Evolutionary conservation across 2,329 filamentous ascomycete species (phyloP).

Genomic region (Calonectria pseudoturangicola): DNA sequence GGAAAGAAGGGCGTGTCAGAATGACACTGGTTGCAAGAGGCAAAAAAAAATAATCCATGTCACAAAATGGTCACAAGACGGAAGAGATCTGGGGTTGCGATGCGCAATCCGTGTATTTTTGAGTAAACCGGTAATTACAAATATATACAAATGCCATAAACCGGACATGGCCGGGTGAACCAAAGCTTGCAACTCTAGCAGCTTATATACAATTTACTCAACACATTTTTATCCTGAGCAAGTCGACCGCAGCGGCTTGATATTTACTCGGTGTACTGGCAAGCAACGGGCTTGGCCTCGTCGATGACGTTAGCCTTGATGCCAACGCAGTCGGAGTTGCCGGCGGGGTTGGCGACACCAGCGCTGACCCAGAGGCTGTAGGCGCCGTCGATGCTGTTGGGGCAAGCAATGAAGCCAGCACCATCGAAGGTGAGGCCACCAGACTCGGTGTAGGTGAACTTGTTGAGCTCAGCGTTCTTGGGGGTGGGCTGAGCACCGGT

Average conservation of each 20-base stretch:
- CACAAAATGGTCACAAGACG: not conserved
- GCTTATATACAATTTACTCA: not conserved
- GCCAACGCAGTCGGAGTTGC: conserved; percentile 61
- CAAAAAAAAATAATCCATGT: not conserved
- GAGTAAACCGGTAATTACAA: conserved; percentile 1
- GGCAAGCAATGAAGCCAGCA: conserved; percentile 71
- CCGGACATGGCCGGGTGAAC: not conserved
- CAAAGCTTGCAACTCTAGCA: not conserved
- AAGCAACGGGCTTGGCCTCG: conserved; percentile 56
- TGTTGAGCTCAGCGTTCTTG: conserved; percentile 65
- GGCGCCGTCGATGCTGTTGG: conserved; percentile 62
- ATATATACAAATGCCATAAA: conserved; percentile 8
- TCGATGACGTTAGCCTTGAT: conserved; percentile 58
- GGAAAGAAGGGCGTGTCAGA: too few relatives aligned
- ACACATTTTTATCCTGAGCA: not conserved
- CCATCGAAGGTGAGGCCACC: conserved; percentile 68
- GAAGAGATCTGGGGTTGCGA: too few relatives aligned
- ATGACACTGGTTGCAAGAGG: too few relatives aligned
- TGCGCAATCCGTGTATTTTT: conserved; percentile 8
- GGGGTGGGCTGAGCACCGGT: conserved; percentile 64
- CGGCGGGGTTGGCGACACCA: conserved; percentile 59
- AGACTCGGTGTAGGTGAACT: conserved; percentile 66
- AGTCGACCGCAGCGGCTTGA: not conserved
- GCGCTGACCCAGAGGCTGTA: conserved; percentile 63
- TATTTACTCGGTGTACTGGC: conserved; percentile 57